Conservation (phyloP, 2,329 filamentous ascomycete genomes). For the Exutisphaerella laricina region DNA sequence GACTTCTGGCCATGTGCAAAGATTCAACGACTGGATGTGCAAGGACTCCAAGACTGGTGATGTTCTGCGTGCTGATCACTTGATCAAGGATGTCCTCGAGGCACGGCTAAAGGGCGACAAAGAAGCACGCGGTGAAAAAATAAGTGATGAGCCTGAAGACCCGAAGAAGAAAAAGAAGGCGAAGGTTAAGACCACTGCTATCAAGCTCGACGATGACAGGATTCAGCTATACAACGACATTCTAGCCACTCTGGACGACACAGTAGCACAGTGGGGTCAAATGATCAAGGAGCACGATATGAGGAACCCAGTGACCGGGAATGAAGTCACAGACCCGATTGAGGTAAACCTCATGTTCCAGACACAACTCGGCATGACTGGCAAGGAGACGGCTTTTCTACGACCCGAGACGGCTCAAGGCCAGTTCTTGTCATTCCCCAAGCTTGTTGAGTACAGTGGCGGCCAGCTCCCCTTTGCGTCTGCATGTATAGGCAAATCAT, state of each 20-base stretch:
- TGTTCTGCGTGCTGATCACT: conserved; percentile 91
- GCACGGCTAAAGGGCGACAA: conserved; percentile 81
- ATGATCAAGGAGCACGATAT: conserved; percentile 90
- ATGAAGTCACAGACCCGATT: conserved; percentile 71
- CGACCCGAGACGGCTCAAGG: conserved; percentile 96
- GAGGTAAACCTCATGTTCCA: conserved; percentile 99
- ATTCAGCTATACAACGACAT: conserved; percentile 87
- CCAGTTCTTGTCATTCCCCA: conserved; percentile 95
- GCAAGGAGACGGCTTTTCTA: conserved; percentile 77
- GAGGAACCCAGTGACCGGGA: conserved; percentile 75
- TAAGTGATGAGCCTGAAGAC: conserved; percentile 68
- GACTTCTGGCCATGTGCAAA: conserved; percentile 89
- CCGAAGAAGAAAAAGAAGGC: conserved; percentile 80
- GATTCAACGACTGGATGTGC: conserved; percentile 97
- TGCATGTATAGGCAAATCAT: conserved; percentile 94
- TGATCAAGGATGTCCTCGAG: conserved; percentile 92
- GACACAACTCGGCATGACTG: conserved; percentile 87
- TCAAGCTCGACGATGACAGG: conserved; percentile 81
- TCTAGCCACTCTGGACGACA: conserved; percentile 90
- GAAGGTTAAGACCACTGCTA: conserved; percentile 59
- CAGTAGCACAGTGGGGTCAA: conserved; percentile 75
- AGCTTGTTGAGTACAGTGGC: conserved; percentile 95
- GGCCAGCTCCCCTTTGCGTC: conserved; percentile 94
- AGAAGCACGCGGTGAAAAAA: conserved; percentile 77
- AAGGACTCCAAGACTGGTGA: conserved; percentile 90